These are phyloP conservation scores for Spinacia oleracea DNA, from an alignment of 179 eudicot genomes.

Conservation along the genomic window DNA sequence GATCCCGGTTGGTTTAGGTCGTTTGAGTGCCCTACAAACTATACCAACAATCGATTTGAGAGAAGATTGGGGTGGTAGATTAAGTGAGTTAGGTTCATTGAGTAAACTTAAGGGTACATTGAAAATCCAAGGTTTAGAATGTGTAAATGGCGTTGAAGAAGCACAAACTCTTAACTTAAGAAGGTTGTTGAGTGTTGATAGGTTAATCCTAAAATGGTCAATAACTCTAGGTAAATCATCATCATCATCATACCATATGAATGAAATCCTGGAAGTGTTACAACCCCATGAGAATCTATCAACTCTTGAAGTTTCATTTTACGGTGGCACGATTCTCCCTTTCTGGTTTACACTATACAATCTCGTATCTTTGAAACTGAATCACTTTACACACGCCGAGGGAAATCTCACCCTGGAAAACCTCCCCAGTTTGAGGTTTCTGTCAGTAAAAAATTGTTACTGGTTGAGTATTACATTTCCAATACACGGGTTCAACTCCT, in stretches of 20 bases:
- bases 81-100: slow-evolving; percentile 28
- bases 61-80: slow-evolving; percentile 14
- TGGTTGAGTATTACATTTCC: neutral
- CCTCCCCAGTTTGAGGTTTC: neutral
- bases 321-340: slow-evolving; percentile 7
- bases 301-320: neutral
- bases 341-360: slow-evolving; percentile 15
- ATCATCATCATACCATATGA: neutral
- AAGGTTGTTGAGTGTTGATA: slow-evolving; percentile 22
- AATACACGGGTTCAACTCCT: neutral
- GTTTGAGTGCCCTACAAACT: slow-evolving; percentile 15
- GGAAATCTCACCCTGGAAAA: slow-evolving; percentile 6
- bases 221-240: too few species aligned
- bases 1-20: slow-evolving; percentile 14
- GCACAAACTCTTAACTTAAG: slow-evolving; percentile 18
- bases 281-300: slow-evolving; percentile 31
- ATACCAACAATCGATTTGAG: slow-evolving; percentile 22
- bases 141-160: slow-evolving; percentile 19
- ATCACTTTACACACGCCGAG: neutral
- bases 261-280: slow-evolving; percentile 27
- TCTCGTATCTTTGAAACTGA: neutral
- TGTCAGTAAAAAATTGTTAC: neutral
- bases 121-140: slow-evolving; percentile 14
- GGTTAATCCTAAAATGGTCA: slow-evolving; percentile 19
- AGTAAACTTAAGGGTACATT: slow-evolving; percentile 21